Conservation (phyloP, 768 basidiomycete genomes). For the Mycena crocata region DNA sequence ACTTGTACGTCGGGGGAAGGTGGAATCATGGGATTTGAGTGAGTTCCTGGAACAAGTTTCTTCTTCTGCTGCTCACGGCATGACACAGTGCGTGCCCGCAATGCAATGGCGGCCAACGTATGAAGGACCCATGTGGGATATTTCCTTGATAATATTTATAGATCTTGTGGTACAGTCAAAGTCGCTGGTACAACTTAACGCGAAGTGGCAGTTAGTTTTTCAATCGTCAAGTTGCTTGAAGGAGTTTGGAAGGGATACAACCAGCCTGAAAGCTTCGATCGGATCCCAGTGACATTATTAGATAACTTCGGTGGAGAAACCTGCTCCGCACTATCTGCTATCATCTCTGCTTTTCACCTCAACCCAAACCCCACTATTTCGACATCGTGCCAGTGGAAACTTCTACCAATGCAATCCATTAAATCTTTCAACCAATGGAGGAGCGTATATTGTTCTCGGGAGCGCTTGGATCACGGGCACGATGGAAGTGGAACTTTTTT, state of each 20-base stretch:
- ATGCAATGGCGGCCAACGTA: no score
- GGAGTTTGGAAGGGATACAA: no score
- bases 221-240: no score
- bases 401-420: neutral
- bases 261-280: no score
- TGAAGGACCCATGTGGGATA: no score
- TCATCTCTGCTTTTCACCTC: neutral
- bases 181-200: no score
- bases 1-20: neutral
- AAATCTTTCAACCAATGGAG: neutral
- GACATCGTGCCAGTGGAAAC: neutral
- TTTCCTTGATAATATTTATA: no score
- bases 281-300: no score
- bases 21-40: conserved; percentile 2
- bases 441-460: neutral
- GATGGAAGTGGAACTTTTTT: neutral
- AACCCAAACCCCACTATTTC: neutral
- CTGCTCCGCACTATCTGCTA: no score
- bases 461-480: neutral
- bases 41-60: neutral
- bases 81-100: neutral
- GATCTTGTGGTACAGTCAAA: no score
- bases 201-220: no score
- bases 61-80: neutral
- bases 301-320: no score